Percentiles rank a stretch among this genome's conserved stretches.
Evolutionary conservation across 1,284 basidiomycete species (phyloP).

Genomic region (Papiliotrema flavescens): DNA sequence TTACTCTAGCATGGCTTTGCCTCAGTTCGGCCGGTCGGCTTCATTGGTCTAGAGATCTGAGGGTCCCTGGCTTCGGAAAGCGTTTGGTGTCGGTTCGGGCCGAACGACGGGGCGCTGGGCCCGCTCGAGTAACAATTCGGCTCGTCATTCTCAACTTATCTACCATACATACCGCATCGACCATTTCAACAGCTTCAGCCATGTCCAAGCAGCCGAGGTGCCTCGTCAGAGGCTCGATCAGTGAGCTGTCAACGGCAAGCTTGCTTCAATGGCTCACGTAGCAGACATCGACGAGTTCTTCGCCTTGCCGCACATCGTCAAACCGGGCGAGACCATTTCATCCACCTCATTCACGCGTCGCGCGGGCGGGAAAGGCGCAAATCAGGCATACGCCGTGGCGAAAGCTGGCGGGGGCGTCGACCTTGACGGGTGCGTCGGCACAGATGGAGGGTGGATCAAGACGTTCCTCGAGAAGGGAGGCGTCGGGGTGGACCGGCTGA

Average conservation of each 20-base stretch:
- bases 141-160: neutral
- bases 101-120: too few relatives aligned
- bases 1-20: too few relatives aligned
- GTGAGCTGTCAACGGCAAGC: constrained; percentile 19
- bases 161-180: neutral
- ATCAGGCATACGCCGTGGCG: constrained; percentile 51
- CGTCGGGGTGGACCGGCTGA: constrained; percentile 37
- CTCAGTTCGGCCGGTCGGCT: too few relatives aligned
- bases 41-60: too few relatives aligned
- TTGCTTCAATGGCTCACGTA: neutral
- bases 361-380: constrained; percentile 54
- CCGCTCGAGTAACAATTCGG: neutral
- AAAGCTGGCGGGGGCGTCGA: constrained; percentile 44
- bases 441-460: constrained; percentile 46
- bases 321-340: constrained; percentile 52
- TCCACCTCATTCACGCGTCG: constrained; percentile 44
- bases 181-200: neutral
- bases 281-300: constrained; percentile 51
- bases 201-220: constrained; percentile 14
- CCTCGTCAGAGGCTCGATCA: constrained; percentile 49
- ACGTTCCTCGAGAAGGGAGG: constrained; percentile 37
- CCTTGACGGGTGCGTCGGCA: constrained; percentile 46
- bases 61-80: too few relatives aligned
- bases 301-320: constrained; percentile 49
- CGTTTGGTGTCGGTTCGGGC: neutral